These are phyloP conservation scores for Termitomyces sp. DNA, from an alignment of 768 basidiomycete species.

Conservation along the genomic window DNA sequence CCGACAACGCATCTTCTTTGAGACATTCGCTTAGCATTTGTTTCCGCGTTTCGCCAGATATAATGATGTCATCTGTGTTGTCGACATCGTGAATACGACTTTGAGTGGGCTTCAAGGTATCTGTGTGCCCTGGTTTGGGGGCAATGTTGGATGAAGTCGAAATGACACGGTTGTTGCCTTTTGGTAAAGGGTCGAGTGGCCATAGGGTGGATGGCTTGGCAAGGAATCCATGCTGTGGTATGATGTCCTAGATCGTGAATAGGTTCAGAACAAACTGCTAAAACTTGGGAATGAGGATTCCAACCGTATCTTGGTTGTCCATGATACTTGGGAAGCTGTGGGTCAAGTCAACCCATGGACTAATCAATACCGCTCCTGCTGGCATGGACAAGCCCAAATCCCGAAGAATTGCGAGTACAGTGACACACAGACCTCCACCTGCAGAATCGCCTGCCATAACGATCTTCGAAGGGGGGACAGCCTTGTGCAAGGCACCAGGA, in stretches of 20 bases:
- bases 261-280: background rate
- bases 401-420: conserved; percentile 48
- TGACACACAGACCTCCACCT: background rate
- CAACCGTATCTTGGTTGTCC: conserved; percentile 18
- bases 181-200: conserved; percentile 46
- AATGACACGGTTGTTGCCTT: conserved; percentile 14
- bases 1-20: background rate
- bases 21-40: background rate
- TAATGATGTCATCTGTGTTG: background rate
- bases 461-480: background rate
- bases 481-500: background rate
- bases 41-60: background rate
- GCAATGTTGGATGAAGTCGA: background rate
- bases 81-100: background rate
- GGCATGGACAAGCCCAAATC: conserved; percentile 71
- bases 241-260: conserved; percentile 52
- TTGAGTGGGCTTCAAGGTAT: background rate
- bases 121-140: background rate
- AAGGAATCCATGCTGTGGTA: conserved; percentile 60
- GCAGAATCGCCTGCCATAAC: conserved; percentile 1
- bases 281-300: background rate
- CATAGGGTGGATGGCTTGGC: conserved; percentile 58
- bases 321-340: conserved; percentile 80
- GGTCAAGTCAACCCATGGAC: conserved; percentile 85
- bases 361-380: conserved; percentile 75